phyloP scores from a whole-genome alignment of 2,329 filamentous ascomycete genomes.

The Fusarium sp. region DNA sequence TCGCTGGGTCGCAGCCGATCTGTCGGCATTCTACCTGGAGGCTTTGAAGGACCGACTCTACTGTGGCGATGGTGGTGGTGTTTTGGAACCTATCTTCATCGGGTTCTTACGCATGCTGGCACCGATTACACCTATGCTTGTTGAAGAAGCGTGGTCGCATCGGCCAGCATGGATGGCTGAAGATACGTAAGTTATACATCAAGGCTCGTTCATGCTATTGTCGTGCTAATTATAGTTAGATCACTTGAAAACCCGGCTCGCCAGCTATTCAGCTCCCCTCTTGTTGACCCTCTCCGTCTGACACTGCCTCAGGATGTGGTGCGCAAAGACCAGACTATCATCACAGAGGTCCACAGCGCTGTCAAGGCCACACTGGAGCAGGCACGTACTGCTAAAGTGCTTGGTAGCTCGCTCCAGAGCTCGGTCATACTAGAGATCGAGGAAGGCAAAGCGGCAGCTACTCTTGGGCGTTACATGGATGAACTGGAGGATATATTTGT shows the following conservation, averaged over 20 bases:
- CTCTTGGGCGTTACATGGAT: slow-evolving; percentile 57
- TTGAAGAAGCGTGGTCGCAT: slow-evolving; percentile 90
- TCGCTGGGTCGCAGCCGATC: slow-evolving; percentile 82
- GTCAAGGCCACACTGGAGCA: slow-evolving; percentile 82
- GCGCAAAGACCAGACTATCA: slow-evolving; percentile 57
- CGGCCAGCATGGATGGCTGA: slow-evolving; percentile 73
- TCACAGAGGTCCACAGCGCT: slow-evolving; percentile 71
- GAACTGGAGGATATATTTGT: slow-evolving; percentile 77
- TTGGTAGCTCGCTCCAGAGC: slow-evolving; percentile 86
- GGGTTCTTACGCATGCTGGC: slow-evolving; percentile 83
- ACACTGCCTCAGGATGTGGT: slow-evolving; percentile 55
- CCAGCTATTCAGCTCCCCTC: slow-evolving; percentile 60
- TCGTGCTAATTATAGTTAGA: slow-evolving; percentile 43
- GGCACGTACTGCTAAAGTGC: slow-evolving; percentile 75
- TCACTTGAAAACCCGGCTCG: slow-evolving; percentile 57
- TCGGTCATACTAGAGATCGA: slow-evolving; percentile 70
- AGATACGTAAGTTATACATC: slow-evolving; percentile 54
- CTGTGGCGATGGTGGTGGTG: slow-evolving; percentile 77
- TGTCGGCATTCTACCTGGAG: slow-evolving; percentile 96
- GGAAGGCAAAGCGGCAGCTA: slow-evolving; percentile 49
- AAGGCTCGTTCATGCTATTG: neutral
- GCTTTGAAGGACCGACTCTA: slow-evolving; percentile 92
- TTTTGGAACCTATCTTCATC: slow-evolving; percentile 74
- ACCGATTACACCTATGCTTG: slow-evolving; percentile 83
- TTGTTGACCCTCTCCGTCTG: slow-evolving; percentile 58